Percentiles rank a stretch among this genome's conserved stretches.
These are phyloP conservation scores for Fusarium sublunatum DNA, from an alignment of 2,329 filamentous ascomycete species.

Conservation along the genomic window DNA sequence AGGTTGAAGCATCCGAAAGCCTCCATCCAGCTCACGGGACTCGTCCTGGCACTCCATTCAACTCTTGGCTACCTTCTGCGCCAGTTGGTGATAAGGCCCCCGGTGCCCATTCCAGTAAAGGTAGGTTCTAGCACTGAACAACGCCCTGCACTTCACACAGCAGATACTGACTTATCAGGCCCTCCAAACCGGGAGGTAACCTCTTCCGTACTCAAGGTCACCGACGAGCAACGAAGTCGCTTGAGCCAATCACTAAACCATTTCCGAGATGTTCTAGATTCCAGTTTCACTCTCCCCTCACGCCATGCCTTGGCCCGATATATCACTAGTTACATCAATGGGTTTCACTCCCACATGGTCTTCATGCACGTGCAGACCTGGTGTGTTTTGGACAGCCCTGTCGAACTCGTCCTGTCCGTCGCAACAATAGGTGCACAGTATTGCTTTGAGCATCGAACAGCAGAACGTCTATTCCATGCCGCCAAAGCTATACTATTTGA, in stretches of 20 bases:
- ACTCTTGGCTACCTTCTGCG: slow-evolving; percentile 53
- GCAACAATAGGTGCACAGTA: slow-evolving; percentile 53
- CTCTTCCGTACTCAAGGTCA: slow-evolving; percentile 43
- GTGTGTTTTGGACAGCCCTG: slow-evolving; percentile 46
- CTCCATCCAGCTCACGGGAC: too few relatives aligned
- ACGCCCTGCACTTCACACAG: background rate
- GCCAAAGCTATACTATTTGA: slow-evolving; percentile 50
- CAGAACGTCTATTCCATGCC: slow-evolving; percentile 50
- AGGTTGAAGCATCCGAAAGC: too few relatives aligned
- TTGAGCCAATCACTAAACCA: slow-evolving; percentile 12
- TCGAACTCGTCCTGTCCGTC: slow-evolving; percentile 51
- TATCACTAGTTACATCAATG: slow-evolving; percentile 52
- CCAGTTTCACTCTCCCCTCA: slow-evolving; percentile 50
- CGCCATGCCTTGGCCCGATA: slow-evolving; percentile 44
- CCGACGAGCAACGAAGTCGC: slow-evolving; percentile 50
- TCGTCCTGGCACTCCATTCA: slow-evolving; percentile 50
- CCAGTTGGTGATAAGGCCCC: slow-evolving; percentile 47
- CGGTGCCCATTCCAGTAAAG: background rate
- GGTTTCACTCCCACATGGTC: slow-evolving; percentile 54
- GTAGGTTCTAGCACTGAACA: too few relatives aligned
- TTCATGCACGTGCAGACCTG: slow-evolving; percentile 54
- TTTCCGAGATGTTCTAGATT: slow-evolving; percentile 40
- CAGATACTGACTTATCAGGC: background rate
- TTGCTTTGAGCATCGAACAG: slow-evolving; percentile 52
- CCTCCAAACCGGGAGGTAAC: background rate